Base-by-base conservation (phyloP, 805 yeast genomes). In the Kluyveromyces dobzhanskii region DNA sequence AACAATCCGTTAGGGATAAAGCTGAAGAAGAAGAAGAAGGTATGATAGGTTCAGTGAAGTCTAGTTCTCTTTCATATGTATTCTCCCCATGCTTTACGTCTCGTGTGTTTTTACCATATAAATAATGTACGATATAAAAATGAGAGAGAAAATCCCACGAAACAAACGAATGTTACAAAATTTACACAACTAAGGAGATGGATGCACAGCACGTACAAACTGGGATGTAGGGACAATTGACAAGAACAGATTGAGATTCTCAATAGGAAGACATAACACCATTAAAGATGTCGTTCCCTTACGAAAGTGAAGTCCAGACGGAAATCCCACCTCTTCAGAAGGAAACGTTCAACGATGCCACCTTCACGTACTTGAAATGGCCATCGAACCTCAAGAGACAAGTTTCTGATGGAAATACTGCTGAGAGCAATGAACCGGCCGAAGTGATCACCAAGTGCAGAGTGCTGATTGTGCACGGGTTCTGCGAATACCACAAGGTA, bases 381-480 rank as follows among this genome's bases (percentile, higher is more conserved):
- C 59, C 59, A 8, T 39, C 38, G 9, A 23, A 17, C 24, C 40
- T 27, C 25, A 21, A 26, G 36, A 21, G 9, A 9, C 24, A 21
- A 6, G 24, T 6, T 6, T 9, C 8, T 21, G 9, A 21, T 9
- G 9, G 8, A 6, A 6, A 21, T 9, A 21, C 24, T 21, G 9
- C 6, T 9, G 9, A 6, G 8, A 21, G 8, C 9, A 18, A 23
- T 14, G 25, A 34, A 12, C 31, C 40, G 1, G 23, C 31, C 13
- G 27, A 27, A 17, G 27, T n/a, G 3, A 8, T 13, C 0, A 30
- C 43, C 18, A 74, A 69, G 46, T 87, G 82, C 2, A 65, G 80
- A 41, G 49, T 82, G 3, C 40, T 83, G 3, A 67, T 71, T 41
- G 74, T 82, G 3, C 94, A 83, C 57, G 94, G 94, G 0, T 83